Conservation (phyloP, 495 filamentous ascomycete species). For the Thozetella sp. region DNA sequence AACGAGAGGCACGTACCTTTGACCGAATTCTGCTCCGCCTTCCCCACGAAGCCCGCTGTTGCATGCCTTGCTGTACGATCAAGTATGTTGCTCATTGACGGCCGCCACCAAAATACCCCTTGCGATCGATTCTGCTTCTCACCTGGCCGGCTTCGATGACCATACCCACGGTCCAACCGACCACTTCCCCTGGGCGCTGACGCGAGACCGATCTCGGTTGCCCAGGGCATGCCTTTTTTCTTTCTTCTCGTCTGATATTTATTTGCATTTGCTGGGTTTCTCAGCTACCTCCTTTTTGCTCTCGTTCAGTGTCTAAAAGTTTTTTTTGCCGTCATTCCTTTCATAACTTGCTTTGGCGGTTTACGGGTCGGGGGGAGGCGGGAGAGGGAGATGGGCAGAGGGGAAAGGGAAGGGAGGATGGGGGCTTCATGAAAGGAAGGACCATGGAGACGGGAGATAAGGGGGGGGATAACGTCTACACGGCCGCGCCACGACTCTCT, state of each 20-base stretch:
- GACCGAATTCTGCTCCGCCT: background rate
- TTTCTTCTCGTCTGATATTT: background rate
- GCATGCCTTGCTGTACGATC: background rate
- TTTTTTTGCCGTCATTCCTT: background rate
- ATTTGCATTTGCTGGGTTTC: background rate
- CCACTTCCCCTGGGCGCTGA: background rate
- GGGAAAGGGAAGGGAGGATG: background rate
- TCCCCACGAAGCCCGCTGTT: background rate
- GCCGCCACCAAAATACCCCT: constrained; percentile 2
- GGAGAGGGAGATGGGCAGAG: background rate
- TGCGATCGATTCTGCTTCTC: background rate
- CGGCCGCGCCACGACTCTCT: constrained; percentile 1
- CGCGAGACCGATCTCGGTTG: background rate
- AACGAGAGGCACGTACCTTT: background rate
- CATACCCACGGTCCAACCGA: background rate
- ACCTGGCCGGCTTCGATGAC: background rate
- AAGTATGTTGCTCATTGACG: constrained; percentile 3
- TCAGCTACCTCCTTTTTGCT: background rate
- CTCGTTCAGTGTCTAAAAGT: constrained; percentile 1
- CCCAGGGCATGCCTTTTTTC: background rate
- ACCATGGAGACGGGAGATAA: background rate
- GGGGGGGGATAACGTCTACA: constrained; percentile 1
- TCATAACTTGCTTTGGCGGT: background rate
- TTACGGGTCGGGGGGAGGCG: background rate
- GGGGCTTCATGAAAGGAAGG: background rate